phyloP scores from a whole-genome alignment of 176 grass and related monocot species.

The Lolium multiflorum region DNA sequence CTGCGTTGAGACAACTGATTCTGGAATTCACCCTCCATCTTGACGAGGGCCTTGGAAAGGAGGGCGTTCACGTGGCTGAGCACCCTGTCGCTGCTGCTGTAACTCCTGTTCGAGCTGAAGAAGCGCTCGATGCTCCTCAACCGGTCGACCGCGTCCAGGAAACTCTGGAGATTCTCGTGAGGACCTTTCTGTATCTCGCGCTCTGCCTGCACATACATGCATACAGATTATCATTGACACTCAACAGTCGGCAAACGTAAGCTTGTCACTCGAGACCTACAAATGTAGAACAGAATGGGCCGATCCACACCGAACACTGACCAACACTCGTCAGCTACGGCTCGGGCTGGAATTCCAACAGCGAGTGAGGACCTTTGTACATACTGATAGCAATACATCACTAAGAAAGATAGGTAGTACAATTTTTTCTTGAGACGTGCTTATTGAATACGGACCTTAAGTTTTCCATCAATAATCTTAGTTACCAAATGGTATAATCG shows the following conservation, averaged over 20 bases:
- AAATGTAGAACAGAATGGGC: background rate
- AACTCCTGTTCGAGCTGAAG: conserved; percentile 93
- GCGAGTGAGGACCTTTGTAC: conserved; percentile 53
- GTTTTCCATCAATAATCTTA: background rate
- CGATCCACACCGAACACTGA: background rate
- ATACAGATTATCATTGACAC: background rate
- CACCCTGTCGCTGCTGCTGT: conserved; percentile 82
- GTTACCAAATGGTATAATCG: no score
- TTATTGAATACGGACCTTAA: background rate
- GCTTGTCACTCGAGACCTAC: background rate
- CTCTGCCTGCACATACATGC: conserved; percentile 62
- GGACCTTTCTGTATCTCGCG: conserved; percentile 82
- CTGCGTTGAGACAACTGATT: conserved; percentile 69
- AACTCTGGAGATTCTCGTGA: conserved; percentile 78
- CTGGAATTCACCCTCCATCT: conserved; percentile 89
- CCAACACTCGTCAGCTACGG: background rate
- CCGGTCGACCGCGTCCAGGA: conserved; percentile 80
- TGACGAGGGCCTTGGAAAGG: conserved; percentile 75
- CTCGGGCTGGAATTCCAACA: background rate
- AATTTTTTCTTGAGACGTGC: background rate
- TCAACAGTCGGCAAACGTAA: background rate
- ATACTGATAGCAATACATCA: no score
- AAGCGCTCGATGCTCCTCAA: conserved; percentile 78
- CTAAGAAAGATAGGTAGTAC: no score
- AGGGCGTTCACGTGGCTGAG: conserved; percentile 73